Conservation (phyloP, 2,329 filamentous ascomycete species). For the Diaporthe ampelina region DNA sequence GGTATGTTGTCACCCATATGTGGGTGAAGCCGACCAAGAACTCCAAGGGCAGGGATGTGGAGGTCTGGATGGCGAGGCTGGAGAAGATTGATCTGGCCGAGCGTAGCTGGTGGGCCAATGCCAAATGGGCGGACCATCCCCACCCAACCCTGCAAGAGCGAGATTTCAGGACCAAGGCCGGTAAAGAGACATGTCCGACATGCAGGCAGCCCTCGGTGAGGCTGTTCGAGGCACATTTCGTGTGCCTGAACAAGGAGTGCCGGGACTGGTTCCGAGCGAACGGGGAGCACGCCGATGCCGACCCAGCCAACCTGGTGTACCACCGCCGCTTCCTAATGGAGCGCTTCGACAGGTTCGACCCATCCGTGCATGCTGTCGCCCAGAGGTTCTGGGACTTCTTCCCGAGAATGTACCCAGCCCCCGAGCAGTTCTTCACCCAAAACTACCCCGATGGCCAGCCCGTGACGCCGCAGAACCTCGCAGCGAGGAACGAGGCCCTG, state of each 20-base stretch:
- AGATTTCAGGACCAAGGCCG: conserved; percentile 21
- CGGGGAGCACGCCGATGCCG: not conserved
- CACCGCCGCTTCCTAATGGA: not conserved
- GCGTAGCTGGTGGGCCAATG: conserved; percentile 25
- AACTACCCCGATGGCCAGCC: conserved; percentile 1
- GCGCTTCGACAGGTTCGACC: conserved; percentile 10
- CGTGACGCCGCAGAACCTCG: not conserved
- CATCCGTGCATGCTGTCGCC: no score
- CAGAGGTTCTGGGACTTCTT: not conserved
- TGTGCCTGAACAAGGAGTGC: conserved; percentile 16
- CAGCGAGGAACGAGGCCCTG: not conserved
- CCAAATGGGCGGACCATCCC: not conserved
- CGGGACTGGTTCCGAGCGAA: not conserved
- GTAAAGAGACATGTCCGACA: not conserved
- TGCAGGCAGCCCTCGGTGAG: not conserved
- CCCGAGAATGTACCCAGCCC: not conserved
- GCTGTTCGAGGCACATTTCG: not conserved
- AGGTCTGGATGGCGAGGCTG: conserved; percentile 25
- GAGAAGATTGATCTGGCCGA: conserved; percentile 15
- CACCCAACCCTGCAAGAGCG: not conserved
- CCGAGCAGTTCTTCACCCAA: not conserved
- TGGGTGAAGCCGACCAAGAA: conserved; percentile 5
- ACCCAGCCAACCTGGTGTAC: not conserved
- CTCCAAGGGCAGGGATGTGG: not conserved
- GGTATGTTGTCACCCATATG: conserved; percentile 23